A percentile compares a stretch with the other conserved stretches of the same genome.
Conservation (phyloP, 176 grass and related monocot genomes). For the Aegilops bicornis region DNA sequence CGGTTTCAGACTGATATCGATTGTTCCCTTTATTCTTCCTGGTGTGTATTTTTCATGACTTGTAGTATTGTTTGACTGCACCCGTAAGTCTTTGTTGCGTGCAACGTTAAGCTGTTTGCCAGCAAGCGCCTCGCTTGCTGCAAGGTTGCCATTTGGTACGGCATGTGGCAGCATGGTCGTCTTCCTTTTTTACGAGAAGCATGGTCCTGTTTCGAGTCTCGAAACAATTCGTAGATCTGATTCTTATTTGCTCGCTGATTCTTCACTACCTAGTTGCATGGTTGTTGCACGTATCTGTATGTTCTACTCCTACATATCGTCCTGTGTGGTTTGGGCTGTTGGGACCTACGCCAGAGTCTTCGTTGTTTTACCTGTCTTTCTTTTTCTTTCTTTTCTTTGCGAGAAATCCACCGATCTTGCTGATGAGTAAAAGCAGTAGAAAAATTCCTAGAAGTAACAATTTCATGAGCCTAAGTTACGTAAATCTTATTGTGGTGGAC, state of each 20-base stretch:
- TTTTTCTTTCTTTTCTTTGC: too few species aligned
- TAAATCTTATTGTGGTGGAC: too few species aligned
- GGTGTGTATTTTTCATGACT: neutral
- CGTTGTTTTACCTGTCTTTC: too few species aligned
- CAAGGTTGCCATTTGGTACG: neutral
- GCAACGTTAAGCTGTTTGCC: neutral
- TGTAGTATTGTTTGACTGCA: constrained; percentile 4
- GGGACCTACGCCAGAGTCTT: neutral
- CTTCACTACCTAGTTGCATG: neutral
- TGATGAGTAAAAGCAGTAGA: too few species aligned
- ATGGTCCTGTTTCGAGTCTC: neutral
- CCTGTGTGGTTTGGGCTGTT: neutral
- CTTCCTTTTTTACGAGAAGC: neutral
- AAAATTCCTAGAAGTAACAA: too few species aligned
- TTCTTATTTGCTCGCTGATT: neutral
- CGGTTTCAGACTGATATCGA: neutral
- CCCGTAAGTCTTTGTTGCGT: neutral
- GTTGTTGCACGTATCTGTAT: too few species aligned
- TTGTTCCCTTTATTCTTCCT: neutral
- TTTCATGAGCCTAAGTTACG: too few species aligned
- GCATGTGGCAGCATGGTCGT: neutral
- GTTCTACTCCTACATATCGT: neutral
- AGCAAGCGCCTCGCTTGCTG: neutral
- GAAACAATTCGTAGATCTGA: neutral
- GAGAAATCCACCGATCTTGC: too few species aligned